Evolutionary conservation across 192 early-diverging fungal genomes (phyloP), one percentile per base, ranked within the genome.

Genomic region (Glomus cerebriforme): DNA sequence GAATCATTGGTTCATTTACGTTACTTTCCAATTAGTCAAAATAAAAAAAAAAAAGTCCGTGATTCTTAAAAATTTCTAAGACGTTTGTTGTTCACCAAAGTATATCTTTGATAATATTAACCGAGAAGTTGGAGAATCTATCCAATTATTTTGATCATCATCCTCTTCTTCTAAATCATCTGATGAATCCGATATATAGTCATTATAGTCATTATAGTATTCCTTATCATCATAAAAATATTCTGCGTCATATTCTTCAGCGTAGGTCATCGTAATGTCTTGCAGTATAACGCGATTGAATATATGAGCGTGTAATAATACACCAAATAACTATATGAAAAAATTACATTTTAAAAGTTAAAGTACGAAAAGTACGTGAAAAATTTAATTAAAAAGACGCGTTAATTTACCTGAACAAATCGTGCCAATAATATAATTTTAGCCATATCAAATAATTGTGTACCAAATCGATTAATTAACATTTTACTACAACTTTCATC

Each of bases 371-470:
- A 43, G 7, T 9, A 43, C 1, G 10, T 43, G 39, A 5, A 43
- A 43, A 9, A 4, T 43, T n/a, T n/a, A n/a, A n/a, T n/a, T n/a
- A n/a, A n/a, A 9, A 43, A 43, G 39, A 43, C 39, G 39, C 39
- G 39, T 4, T n/a, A n/a, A n/a, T 35, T 47, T 71, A 71, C 69
- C 43, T 71, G 69, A 43, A 71, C 15, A 19, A 71, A 71, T 49
- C 69, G 26, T 19, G 69, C 29, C 15, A 47, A 71, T 47, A 71
- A 27, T 71, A 71, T 24, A 7, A 71, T 47, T 47, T 71, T 71
- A 24, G 39, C 43, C 3, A 71, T 26, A 71, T 71, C 24, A 47
- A 71, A 49, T 26, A 71, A 71, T 47, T 71, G 69, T 24, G 69
- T 24, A 47, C 45, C 45, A 49, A 47, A 71, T 31, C 43, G 22